These are phyloP conservation scores for Zalaria obscura DNA, from an alignment of 2,329 filamentous ascomycete species.

Conservation along the genomic window DNA sequence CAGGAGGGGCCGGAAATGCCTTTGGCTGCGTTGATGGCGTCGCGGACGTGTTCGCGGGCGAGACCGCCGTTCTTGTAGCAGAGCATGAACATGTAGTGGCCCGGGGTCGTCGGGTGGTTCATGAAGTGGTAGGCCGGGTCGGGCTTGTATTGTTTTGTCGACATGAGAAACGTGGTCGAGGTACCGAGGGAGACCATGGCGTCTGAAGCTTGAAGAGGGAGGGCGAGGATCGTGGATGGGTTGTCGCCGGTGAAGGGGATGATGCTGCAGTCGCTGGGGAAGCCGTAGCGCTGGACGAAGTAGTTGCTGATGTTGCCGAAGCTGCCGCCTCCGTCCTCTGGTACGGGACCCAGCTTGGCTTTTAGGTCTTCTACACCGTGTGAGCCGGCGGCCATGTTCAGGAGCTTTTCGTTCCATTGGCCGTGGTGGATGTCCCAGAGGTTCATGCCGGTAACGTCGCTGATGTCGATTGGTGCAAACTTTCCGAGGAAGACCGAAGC, in stretches of 20 bases:
- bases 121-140: constrained; percentile 93
- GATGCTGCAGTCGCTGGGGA: constrained; percentile 59
- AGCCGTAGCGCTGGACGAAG: constrained; percentile 66
- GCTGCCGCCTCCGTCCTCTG: constrained; percentile 63
- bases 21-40: constrained; percentile 48
- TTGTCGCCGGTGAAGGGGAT: constrained; percentile 92
- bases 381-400: constrained; percentile 57
- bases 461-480: constrained; percentile 82
- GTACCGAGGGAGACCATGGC: constrained; percentile 93
- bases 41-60: constrained; percentile 78
- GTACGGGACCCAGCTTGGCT: constrained; percentile 66
- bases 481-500: constrained; percentile 77
- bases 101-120: constrained; percentile 84
- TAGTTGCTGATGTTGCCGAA: constrained; percentile 66
- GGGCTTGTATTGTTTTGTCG: constrained; percentile 78
- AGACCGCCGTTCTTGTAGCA: constrained; percentile 98
- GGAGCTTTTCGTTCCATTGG: constrained; percentile 58
- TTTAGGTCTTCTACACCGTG: constrained; percentile 52
- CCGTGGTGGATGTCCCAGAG: constrained; percentile 76
- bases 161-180: constrained; percentile 95
- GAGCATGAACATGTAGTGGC: constrained; percentile 99
- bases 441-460: constrained; percentile 93
- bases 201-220: constrained; percentile 75
- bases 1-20: constrained; percentile 41
- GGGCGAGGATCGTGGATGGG: constrained; percentile 80